Percentiles rank a stretch among this genome's conserved stretches.
These are phyloP conservation scores for Neospermospora avenae DNA, from an alignment of 2,329 filamentous ascomycete genomes.

Conservation along the genomic window DNA sequence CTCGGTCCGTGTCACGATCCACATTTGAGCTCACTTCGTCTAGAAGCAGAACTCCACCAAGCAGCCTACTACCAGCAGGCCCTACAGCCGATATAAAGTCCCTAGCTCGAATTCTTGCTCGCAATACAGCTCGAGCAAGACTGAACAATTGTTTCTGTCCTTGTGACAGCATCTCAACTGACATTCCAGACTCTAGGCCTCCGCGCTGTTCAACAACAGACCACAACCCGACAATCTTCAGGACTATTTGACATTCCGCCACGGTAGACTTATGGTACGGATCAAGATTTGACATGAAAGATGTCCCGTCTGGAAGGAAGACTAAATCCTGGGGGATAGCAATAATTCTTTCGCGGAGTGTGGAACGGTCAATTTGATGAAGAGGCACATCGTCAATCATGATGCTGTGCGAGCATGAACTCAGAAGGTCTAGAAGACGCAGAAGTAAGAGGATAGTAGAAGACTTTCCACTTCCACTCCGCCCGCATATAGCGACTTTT, in stretches of 20 bases:
- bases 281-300: constrained; percentile 44
- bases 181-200: constrained; percentile 39
- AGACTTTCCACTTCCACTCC: constrained; percentile 37
- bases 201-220: constrained; percentile 25
- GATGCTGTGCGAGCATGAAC: constrained; percentile 36
- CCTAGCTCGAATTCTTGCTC: constrained; percentile 40
- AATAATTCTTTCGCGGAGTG: constrained; percentile 47
- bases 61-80: too few relatives aligned
- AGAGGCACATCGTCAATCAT: constrained; percentile 44
- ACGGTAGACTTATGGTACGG: constrained; percentile 34
- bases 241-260: constrained; percentile 11
- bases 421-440: constrained; percentile 37
- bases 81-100: constrained; percentile 31
- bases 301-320: constrained; percentile 46
- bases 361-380: constrained; percentile 38
- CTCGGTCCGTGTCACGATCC: constrained; percentile 52
- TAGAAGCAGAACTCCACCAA: constrained; percentile 12
- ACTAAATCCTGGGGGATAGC: constrained; percentile 52
- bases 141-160: constrained; percentile 47
- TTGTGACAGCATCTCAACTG: constrained; percentile 37
- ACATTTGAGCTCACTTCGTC: constrained; percentile 40
- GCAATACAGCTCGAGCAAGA: constrained; percentile 44
- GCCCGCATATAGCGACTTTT: constrained; percentile 27
- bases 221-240: constrained; percentile 14
- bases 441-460: constrained; percentile 40